Percentiles rank a stretch among this genome's conserved stretches.
These are phyloP conservation scores for Sporisorium graminicola DNA, from an alignment of 1,284 basidiomycete genomes.

Conservation along the genomic window DNA sequence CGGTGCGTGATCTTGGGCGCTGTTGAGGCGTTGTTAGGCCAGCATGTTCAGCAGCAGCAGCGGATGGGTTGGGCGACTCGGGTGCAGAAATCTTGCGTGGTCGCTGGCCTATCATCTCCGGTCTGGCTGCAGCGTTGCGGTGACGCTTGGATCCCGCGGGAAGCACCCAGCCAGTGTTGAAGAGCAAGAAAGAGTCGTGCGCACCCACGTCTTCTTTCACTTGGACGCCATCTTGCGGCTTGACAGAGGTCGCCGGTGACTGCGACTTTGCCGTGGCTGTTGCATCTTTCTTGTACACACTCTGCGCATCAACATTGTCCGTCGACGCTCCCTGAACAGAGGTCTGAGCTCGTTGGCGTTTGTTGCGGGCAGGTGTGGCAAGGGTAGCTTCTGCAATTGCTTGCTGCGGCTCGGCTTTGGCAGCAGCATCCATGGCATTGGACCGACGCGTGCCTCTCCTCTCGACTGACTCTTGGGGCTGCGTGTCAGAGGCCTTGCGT, in stretches of 20 bases:
- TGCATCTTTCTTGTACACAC: background rate
- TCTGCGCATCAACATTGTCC: background rate
- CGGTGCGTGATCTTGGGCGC: slow-evolving; percentile 32
- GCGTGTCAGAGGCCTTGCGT: slow-evolving; percentile 26
- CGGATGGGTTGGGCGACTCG: slow-evolving; percentile 34
- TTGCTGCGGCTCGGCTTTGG: slow-evolving; percentile 2
- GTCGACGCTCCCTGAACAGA: slow-evolving; percentile 6
- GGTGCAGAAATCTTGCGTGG: slow-evolving; percentile 50
- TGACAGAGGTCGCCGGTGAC: slow-evolving; percentile 14
- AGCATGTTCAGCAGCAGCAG: background rate
- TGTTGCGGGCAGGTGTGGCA: slow-evolving; percentile 13
- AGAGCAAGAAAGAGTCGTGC: slow-evolving; percentile 82
- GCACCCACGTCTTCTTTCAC: slow-evolving; percentile 75
- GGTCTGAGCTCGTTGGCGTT: slow-evolving; percentile 30
- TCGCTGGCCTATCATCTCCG: slow-evolving; percentile 38
- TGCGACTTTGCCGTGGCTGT: slow-evolving; percentile 21
- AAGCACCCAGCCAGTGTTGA: slow-evolving; percentile 89
- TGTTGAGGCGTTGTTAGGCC: slow-evolving; percentile 18
- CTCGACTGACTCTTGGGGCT: slow-evolving; percentile 17
- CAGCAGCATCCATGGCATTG: slow-evolving; percentile 12
- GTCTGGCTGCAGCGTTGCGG: slow-evolving; percentile 22
- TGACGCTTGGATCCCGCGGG: slow-evolving; percentile 74
- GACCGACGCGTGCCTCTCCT: slow-evolving; percentile 38
- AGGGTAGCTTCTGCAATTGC: background rate
- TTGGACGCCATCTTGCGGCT: slow-evolving; percentile 73